A percentile compares a stretch with the other conserved stretches of the same genome.
These are phyloP conservation scores for Ophiosphaerella herpotricha DNA, from an alignment of 2,329 filamentous ascomycete species.

Conservation along the genomic window DNA sequence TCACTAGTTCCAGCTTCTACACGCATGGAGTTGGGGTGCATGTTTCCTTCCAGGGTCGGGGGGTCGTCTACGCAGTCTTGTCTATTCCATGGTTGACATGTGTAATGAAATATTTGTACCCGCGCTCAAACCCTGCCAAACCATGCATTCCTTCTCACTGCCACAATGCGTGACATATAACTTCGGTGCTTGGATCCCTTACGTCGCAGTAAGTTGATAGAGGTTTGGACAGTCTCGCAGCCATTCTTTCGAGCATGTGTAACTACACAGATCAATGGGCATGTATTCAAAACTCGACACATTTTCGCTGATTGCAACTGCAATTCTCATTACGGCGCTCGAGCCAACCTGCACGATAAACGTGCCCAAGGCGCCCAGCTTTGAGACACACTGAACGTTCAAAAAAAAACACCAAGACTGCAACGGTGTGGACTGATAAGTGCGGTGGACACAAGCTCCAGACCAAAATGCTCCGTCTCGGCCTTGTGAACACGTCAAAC, in stretches of 20 bases:
- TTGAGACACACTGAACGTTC: slow-evolving; percentile 28
- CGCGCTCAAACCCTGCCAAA: slow-evolving; percentile 1
- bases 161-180: too few species aligned
- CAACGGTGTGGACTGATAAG: slow-evolving; percentile 32
- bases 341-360: slow-evolving; percentile 20
- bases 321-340: background rate
- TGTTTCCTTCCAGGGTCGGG: slow-evolving; percentile 5
- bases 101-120: slow-evolving; percentile 6
- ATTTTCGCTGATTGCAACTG: background rate
- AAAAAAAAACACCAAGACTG: slow-evolving; percentile 25
- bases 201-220: too few species aligned
- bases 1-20: slow-evolving; percentile 5
- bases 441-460: slow-evolving; percentile 31
- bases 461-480: slow-evolving; percentile 24
- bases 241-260: too few species aligned
- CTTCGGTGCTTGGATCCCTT: too few species aligned
- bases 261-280: too few species aligned
- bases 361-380: slow-evolving; percentile 21
- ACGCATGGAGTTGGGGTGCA: slow-evolving; percentile 18
- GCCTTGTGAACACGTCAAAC: slow-evolving; percentile 23
- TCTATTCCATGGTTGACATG: background rate
- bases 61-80: slow-evolving; percentile 2
- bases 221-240: too few species aligned
- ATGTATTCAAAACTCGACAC: too few species aligned
- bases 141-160: slow-evolving; percentile 1